Percentiles rank a stretch among this genome's conserved stretches.
Evolutionary conservation across 352 stramenopile genomes (phyloP).

Genomic region (Phytopythium delawarense): DNA sequence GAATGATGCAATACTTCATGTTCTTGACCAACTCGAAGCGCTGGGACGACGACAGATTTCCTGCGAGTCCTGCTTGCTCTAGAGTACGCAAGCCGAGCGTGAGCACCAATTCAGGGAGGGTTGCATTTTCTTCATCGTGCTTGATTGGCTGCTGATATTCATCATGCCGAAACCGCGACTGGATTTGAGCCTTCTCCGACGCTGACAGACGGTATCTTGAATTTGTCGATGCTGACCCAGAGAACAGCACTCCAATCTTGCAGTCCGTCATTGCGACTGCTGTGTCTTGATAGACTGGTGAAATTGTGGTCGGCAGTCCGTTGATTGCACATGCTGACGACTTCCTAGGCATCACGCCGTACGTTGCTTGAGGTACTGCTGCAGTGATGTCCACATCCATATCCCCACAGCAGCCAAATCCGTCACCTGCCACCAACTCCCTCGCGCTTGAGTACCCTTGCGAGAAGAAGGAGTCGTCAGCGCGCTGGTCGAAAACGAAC

Average conservation of each 20-base stretch:
- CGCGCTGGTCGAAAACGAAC: conserved; percentile 10
- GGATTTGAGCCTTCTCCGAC: background rate
- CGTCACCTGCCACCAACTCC: conserved; percentile 8
- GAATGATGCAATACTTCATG: conserved; percentile 7
- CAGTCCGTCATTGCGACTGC: conserved; percentile 38
- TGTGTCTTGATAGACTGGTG: conserved; percentile 20
- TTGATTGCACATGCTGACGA: background rate
- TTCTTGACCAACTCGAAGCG: conserved; percentile 3
- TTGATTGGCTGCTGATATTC: background rate
- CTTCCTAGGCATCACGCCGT: background rate
- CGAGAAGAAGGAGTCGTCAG: conserved; percentile 12
- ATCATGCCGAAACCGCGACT: background rate
- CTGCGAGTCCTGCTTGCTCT: conserved; percentile 9
- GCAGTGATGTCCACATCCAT: background rate
- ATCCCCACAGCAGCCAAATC: conserved; percentile 11
- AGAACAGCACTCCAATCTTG: conserved; percentile 22
- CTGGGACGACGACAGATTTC: conserved; percentile 9
- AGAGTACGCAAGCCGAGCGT: conserved; percentile 2
- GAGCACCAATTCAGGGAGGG: background rate
- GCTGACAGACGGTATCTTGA: background rate
- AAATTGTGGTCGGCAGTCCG: background rate
- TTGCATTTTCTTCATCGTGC: background rate
- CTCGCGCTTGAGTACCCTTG: conserved; percentile 6
- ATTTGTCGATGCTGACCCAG: background rate
- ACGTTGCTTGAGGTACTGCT: background rate